A percentile compares a stretch with the other conserved stretches of the same genome.
Evolutionary conservation across 805 yeast species (phyloP).

Genomic region (Scheffersomyces lignosus): DNA sequence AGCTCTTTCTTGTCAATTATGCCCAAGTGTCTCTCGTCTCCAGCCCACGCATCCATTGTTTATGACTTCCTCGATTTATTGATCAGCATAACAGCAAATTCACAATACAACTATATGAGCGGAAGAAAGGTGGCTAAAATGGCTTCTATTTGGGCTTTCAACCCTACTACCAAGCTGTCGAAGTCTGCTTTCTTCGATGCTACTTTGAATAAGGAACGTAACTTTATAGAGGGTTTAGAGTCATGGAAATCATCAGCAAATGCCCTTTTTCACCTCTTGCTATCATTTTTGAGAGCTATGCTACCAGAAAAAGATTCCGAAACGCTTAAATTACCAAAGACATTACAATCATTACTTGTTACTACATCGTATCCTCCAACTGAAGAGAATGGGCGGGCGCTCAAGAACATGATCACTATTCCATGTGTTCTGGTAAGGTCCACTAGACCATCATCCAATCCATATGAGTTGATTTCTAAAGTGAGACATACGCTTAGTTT

Average conservation of each 20-base stretch:
- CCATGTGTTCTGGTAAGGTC: constrained; percentile 64
- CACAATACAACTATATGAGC: constrained; percentile 73
- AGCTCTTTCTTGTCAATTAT: constrained; percentile 76
- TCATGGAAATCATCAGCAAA: constrained; percentile 81
- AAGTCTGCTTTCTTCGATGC: constrained; percentile 40
- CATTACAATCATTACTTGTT: constrained; percentile 63
- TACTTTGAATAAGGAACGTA: constrained; percentile 29
- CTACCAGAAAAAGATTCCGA: constrained; percentile 65
- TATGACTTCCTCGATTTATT: constrained; percentile 83
- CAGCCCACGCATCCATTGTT: constrained; percentile 87
- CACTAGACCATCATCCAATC: constrained; percentile 47
- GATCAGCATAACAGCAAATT: constrained; percentile 74
- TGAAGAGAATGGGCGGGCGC: constrained; percentile 24
- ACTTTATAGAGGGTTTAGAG: constrained; percentile 67
- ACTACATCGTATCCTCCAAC: constrained; percentile 78
- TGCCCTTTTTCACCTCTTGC: constrained; percentile 78
- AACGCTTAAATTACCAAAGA: constrained; percentile 58
- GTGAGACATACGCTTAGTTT: constrained; percentile 56
- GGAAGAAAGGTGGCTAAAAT: constrained; percentile 78
- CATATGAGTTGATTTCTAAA: constrained; percentile 58
- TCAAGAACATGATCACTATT: constrained; percentile 46
- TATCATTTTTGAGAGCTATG: constrained; percentile 78
- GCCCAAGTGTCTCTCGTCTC: constrained; percentile 81
- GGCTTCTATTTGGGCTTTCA: constrained; percentile 90
- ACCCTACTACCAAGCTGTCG: constrained; percentile 33